Evolutionary conservation across 805 yeast species (phyloP).

Genomic region (Ogataea paraovalis): DNA sequence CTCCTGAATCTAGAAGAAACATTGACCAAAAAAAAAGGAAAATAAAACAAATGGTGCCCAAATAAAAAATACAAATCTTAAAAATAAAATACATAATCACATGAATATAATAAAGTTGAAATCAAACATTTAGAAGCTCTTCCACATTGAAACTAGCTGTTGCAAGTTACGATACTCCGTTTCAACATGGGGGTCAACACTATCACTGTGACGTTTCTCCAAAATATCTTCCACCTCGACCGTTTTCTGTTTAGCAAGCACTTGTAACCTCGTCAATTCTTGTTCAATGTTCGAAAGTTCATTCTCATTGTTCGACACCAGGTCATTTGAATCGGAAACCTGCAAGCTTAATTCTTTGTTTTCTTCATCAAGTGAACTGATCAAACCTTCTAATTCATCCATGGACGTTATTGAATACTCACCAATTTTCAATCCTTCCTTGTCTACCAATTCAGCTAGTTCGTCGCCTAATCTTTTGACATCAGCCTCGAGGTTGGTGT

Average conservation of each 20-base stretch:
- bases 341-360: neutral
- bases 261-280: neutral
- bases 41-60: no score
- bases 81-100: neutral
- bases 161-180: neutral
- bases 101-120: neutral
- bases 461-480: constrained; percentile 23
- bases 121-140: neutral
- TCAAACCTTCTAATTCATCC: neutral
- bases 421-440: constrained; percentile 23
- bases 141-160: neutral
- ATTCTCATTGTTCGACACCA: constrained; percentile 3
- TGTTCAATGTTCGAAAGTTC: neutral
- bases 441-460: constrained; percentile 26
- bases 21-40: no score
- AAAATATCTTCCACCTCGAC: neutral
- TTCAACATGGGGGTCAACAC: constrained; percentile 10
- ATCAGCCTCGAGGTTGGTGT: constrained; percentile 17
- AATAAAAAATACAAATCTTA: no score
- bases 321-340: neutral
- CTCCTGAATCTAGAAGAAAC: no score
- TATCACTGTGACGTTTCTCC: neutral
- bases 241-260: neutral
- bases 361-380: neutral
- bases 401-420: constrained; percentile 1